phyloP scores from a whole-genome alignment of 768 basidiomycete species.

The Sporobolomyces pararoseus region DNA sequence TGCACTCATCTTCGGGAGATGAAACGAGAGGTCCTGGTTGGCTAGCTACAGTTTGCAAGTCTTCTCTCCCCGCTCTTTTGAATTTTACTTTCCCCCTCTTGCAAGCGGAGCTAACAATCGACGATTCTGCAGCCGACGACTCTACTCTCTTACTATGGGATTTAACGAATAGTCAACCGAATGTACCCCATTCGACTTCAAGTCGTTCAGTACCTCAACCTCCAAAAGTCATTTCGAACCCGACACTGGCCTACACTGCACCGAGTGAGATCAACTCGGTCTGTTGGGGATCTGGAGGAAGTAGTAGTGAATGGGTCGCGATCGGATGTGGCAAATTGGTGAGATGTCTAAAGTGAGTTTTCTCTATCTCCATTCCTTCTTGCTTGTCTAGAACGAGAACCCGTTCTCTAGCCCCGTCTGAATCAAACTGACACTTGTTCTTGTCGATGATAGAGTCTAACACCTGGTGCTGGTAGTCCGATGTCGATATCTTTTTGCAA shows the following conservation, averaged over 20 bases:
- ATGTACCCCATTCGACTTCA: slow-evolving; percentile 47
- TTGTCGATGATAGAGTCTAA: no score
- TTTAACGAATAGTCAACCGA: slow-evolving; percentile 60
- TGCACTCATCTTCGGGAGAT: slow-evolving; percentile 45
- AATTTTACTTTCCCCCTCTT: no score
- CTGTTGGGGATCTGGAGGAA: slow-evolving; percentile 59
- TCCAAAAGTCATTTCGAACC: slow-evolving; percentile 65
- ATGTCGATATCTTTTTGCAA: no score
- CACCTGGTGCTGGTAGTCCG: no score
- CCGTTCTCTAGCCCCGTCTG: no score
- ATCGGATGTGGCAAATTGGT: slow-evolving; percentile 76
- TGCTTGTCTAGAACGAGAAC: no score
- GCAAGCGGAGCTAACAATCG: not conserved
- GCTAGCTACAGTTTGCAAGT: slow-evolving; percentile 43
- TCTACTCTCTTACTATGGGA: slow-evolving; percentile 94
- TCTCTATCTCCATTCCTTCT: not conserved
- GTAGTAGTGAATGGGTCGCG: slow-evolving; percentile 89
- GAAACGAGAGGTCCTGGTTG: slow-evolving; percentile 81
- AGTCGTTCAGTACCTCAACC: slow-evolving; percentile 53
- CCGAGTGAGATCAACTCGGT: slow-evolving; percentile 73
- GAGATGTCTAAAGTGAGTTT: slow-evolving; percentile 39
- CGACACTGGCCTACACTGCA: slow-evolving; percentile 78
- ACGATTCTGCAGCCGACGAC: slow-evolving; percentile 67
- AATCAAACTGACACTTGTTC: no score
- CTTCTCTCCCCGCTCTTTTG: not conserved